Percentiles rank a stretch among this genome's conserved stretches.
phyloP scores from a whole-genome alignment of 441 rosid species.

The Gossypium davidsonii region DNA sequence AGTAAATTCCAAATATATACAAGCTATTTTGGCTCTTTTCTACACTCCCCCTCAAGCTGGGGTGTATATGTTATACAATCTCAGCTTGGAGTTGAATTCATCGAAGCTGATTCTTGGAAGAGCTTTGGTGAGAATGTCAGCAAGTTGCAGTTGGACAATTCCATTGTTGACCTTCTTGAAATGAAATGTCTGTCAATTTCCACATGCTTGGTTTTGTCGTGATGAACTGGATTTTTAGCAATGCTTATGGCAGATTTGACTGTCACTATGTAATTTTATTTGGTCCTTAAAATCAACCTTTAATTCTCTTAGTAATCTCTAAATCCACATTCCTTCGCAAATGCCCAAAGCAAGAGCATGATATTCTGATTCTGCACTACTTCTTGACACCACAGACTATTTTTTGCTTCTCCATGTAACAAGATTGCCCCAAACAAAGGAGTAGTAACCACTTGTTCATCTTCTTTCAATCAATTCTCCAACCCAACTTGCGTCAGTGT shows the following conservation, averaged over 20 bases:
- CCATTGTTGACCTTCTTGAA: background rate
- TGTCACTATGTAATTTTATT: background rate
- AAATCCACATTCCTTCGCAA: background rate
- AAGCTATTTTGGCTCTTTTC: background rate
- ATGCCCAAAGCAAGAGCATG: background rate
- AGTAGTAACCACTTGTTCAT: background rate
- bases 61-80: background rate
- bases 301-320: background rate
- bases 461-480: background rate
- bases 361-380: background rate
- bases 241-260: background rate
- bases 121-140: background rate
- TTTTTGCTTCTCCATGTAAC: background rate
- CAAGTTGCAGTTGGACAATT: background rate
- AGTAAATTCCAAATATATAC: background rate
- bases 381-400: background rate
- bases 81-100: background rate
- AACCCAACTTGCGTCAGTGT: background rate
- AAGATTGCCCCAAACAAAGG: background rate
- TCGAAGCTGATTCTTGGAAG: background rate
- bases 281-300: background rate
- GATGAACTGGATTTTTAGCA: no score
- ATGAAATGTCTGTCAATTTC: background rate
- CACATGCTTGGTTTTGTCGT: no score
- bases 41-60: background rate